Percentiles rank a stretch among this genome's conserved stretches.
phyloP scores from a whole-genome alignment of 2,329 filamentous ascomycete genomes.

The Aureobasidium sp. region DNA sequence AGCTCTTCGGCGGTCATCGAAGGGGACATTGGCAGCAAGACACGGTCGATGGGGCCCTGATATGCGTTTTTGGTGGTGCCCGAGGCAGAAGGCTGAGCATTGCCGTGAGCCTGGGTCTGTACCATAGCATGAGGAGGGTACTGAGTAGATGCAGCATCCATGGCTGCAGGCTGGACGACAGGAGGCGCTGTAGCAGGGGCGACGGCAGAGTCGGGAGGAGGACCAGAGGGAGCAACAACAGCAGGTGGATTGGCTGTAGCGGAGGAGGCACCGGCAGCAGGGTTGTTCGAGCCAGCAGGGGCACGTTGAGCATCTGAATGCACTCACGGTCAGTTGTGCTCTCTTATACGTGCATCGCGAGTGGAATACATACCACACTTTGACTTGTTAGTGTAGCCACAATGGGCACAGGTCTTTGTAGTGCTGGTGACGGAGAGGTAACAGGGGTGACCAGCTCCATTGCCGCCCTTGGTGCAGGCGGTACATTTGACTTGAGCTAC shows the following conservation, averaged over 20 bases:
- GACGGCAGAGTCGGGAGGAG: background rate
- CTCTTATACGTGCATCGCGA: background rate
- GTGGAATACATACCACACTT: background rate
- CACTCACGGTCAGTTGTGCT: background rate
- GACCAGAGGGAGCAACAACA: background rate
- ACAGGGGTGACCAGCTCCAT: background rate
- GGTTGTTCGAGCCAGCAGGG: background rate
- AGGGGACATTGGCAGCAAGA: no score
- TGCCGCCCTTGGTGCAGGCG: background rate
- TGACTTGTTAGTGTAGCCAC: background rate
- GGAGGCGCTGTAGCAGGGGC: no score
- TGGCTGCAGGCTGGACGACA: no score
- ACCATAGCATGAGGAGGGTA: no score
- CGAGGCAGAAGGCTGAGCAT: no score
- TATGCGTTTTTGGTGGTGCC: no score
- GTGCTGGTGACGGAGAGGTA: background rate
- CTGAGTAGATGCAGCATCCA: no score
- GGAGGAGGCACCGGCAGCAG: background rate
- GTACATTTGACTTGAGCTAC: background rate
- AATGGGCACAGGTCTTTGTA: background rate
- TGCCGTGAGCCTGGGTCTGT: no score
- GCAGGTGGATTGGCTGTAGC: background rate
- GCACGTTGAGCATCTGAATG: background rate
- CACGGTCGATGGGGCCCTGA: no score
- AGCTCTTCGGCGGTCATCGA: no score